phyloP scores from a whole-genome alignment of 2,329 filamentous ascomycete species.

The Cercospora sp. region DNA sequence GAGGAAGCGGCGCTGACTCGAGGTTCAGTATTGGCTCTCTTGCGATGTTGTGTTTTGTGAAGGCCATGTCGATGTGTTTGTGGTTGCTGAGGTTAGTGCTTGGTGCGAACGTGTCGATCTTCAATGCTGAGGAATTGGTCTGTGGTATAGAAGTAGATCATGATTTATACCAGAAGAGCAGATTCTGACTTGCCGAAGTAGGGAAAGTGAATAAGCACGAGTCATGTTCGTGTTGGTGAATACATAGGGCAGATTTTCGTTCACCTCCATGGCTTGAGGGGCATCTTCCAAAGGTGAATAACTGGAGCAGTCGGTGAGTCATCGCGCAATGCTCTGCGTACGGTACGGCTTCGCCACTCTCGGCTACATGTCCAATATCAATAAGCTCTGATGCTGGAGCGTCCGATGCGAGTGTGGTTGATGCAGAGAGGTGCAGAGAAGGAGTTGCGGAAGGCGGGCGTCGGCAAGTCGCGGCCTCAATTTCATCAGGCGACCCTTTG shows the following conservation, averaged over 20 bases:
- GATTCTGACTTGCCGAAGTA: background rate
- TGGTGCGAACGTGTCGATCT: background rate
- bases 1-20: slow-evolving; percentile 7
- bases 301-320: background rate
- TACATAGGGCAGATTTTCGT: background rate
- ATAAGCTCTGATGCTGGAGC: background rate
- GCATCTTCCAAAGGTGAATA: background rate
- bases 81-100: background rate
- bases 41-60: slow-evolving; percentile 5
- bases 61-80: background rate
- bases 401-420: background rate
- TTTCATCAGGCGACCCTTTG: background rate
- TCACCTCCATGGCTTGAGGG: background rate
- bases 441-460: background rate
- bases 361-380: background rate
- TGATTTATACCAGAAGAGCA: background rate
- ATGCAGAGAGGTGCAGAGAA: background rate
- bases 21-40: slow-evolving; percentile 4
- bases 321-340: background rate
- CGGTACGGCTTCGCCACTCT: background rate
- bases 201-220: background rate
- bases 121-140: background rate
- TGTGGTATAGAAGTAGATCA: background rate
- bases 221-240: background rate
- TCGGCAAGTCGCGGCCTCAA: background rate